These are phyloP conservation scores for Calocera viscosa DNA, from an alignment of 768 basidiomycete species.

Conservation along the genomic window DNA sequence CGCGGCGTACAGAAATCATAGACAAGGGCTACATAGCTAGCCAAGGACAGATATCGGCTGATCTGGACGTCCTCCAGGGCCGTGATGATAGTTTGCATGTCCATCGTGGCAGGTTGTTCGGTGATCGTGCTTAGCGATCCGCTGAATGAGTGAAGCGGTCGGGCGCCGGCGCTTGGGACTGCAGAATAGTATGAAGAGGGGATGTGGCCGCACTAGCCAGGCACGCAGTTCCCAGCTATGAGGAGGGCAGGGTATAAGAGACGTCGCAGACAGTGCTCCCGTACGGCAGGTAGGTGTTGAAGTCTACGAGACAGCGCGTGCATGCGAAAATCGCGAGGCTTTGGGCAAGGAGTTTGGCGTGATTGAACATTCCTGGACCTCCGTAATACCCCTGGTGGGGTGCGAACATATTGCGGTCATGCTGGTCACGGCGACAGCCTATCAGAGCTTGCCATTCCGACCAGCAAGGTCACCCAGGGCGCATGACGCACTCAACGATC, in stretches of 20 bases:
- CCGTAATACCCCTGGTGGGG: background rate
- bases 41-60: slow-evolving; percentile 7
- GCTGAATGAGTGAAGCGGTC: slow-evolving; percentile 5
- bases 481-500: background rate
- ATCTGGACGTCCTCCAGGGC: background rate
- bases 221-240: background rate
- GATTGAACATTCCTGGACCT: background rate
- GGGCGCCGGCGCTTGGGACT: background rate
- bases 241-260: background rate
- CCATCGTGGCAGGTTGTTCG: background rate
- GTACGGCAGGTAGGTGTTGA: background rate
- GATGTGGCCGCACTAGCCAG: background rate
- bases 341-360: background rate
- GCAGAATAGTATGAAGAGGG: background rate
- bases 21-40: slow-evolving; percentile 2
- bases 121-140: background rate
- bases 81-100: background rate
- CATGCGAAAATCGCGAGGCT: background rate
- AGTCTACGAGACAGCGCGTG: background rate
- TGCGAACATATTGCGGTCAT: background rate
- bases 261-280: background rate
- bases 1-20: background rate
- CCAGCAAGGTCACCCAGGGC: background rate
- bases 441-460: background rate
- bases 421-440: background rate